phyloP scores from a whole-genome alignment of 805 yeast genomes.

The Scheffersomyces coipomensis region DNA sequence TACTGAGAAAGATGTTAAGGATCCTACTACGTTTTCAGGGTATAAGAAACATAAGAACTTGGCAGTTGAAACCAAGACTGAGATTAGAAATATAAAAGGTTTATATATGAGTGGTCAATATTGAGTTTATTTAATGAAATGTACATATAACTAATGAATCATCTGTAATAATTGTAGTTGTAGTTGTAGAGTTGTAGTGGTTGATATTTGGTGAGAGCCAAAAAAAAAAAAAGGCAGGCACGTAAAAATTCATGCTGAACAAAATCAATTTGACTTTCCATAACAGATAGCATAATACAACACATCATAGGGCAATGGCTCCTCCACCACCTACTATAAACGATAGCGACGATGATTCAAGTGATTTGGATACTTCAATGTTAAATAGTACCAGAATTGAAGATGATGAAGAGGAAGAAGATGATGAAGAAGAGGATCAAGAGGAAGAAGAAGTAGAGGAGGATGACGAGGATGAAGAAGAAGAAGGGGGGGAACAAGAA shows the following conservation, averaged over 20 bases:
- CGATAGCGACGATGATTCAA: conserved; percentile 6
- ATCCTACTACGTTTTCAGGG: conserved; percentile 2
- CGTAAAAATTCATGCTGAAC: not conserved
- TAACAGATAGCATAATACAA: not conserved
- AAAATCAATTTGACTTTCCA: not conserved
- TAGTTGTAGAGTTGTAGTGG: too few relatives aligned
- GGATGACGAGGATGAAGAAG: conserved; percentile 9
- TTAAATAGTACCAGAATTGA: conserved; percentile 4
- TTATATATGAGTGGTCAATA: conserved; percentile 40
- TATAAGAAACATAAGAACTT: conserved; percentile 23
- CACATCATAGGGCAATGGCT: not conserved
- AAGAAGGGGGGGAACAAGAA: conserved; percentile 6
- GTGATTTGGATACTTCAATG: conserved; percentile 3
- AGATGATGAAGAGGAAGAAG: conserved; percentile 8
- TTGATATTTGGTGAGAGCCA: too few relatives aligned
- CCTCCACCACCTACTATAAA: not conserved
- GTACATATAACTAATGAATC: too few relatives aligned
- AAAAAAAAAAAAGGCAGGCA: not conserved
- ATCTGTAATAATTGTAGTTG: too few relatives aligned
- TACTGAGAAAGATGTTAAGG: not conserved
- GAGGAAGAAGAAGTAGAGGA: conserved; percentile 8
- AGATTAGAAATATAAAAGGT: conserved; percentile 43
- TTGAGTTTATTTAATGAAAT: too few relatives aligned
- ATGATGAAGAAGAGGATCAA: not conserved
- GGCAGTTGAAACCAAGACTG: conserved; percentile 33